Evolutionary conservation across 176 grass and related monocot genomes (phyloP), one percentile per base, ranked within the genome.

Genomic region (Triticum dicoccoides): DNA sequence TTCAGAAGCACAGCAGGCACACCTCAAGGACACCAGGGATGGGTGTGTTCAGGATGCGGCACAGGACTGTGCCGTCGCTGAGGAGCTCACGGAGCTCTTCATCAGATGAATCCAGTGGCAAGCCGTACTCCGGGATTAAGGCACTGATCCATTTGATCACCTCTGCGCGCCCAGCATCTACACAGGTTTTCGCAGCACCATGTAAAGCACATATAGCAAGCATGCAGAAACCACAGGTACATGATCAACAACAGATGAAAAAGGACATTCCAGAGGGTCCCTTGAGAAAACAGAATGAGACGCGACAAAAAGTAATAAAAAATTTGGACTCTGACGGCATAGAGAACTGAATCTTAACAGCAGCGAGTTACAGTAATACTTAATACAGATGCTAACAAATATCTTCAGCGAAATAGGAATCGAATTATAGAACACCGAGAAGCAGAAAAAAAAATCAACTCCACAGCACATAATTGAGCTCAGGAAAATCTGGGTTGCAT

Each of bases 81-180:
- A 98, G 89, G 11, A 90, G 86, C 69, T 87, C 89, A 56, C 90
- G 76, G 47, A 98, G 84, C 81, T 95, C 96, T 14, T 94, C 93
- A 24, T 94, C 89, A 0, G 93, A 89, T 3, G 96, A 84, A 86
- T 95, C 86, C 10, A 39, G 35, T 15, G 86, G 86, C 37, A 95
- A 29, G 61, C 79, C 33, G 15, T 91, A 81, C 75, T 89, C 88
- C 75, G 96, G 96, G 65, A 94, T 73, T 39, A 98, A 83, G 30
- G 77, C 68, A 61, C 89, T 88, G 65, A 98, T 74, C 96, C 96
- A 98, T 45, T 88, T 76, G 8, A 94, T 79, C 77, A 94, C 73
- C 69, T 95, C 91, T 0, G 69, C 86, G 32, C 88, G 84, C 30
- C 88, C 86, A 81, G 90, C 84, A 9, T 78, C 96, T 98, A 51